Conservation (phyloP, 129 eudicot genomes). For the Pseudognaphalium luteoalbum region DNA sequence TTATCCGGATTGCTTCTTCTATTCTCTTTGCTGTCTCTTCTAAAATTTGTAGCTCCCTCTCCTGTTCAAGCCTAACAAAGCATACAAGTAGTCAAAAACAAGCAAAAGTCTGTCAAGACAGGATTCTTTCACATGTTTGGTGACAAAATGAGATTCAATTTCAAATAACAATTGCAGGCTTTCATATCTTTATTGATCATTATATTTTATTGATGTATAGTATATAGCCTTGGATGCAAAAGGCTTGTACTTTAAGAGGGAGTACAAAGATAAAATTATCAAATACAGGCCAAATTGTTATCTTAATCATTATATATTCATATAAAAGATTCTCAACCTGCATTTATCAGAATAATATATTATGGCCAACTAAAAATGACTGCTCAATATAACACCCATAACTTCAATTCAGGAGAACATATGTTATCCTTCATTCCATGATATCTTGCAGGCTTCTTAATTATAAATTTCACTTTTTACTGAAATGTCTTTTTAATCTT, state of each 20-base stretch:
- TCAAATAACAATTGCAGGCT: background rate
- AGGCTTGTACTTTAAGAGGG: background rate
- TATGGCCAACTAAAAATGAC: background rate
- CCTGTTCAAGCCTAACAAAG: slow-evolving; percentile 64
- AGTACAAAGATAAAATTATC: background rate
- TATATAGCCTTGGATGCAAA: background rate
- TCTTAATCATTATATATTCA: background rate
- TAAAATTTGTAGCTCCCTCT: slow-evolving; percentile 67
- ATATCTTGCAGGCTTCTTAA: background rate
- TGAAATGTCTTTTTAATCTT: background rate
- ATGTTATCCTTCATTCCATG: background rate
- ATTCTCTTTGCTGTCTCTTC: slow-evolving; percentile 87
- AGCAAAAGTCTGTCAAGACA: background rate
- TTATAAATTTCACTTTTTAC: background rate
- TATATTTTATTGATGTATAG: background rate
- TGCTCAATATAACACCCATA: background rate
- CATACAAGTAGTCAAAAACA: slow-evolving; percentile 23
- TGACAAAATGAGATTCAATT: background rate
- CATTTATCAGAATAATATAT: background rate
- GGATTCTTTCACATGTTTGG: background rate
- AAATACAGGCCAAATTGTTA: background rate
- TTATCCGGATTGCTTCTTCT: slow-evolving; percentile 85
- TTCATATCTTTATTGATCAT: background rate
- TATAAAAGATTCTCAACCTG: background rate
- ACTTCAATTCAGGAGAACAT: background rate